Evolutionary conservation across 768 basidiomycete genomes (phyloP), one percentile per base, ranked within the genome.

Genomic region (Boletus insuetus): DNA sequence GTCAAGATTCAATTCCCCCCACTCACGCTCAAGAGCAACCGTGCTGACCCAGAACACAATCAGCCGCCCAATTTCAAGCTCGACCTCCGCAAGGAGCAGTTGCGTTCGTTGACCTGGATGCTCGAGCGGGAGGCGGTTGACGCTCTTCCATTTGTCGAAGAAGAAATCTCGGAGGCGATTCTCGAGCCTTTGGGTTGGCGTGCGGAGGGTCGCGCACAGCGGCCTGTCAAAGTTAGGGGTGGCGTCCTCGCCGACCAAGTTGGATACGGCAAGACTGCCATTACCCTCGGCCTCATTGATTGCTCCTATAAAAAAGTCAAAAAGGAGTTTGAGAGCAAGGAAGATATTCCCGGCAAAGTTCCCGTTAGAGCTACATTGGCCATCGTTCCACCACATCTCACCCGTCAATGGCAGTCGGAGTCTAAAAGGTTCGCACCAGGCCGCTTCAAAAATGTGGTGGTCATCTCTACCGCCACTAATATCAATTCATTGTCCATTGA

Each of bases 211-310:
- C 86, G 91, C 40, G 94, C 90, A 4, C 84, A 89, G 60, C 75
- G 94, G 34, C 82, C 87, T 1, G 80, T 91, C 49, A 79, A 73
- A 55, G 74, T 97, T 40, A 81, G 90, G 51, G 94, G 95, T 17
- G 94, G 95, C 12, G 94, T 97, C 46, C 82, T 97, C 43, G 94
- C 94, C 13, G 95, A 98, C 64, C 89, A 95, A 74, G 95, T 98
- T 56, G 95, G 95, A 48, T 98, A 98, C 65, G 95, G 95, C 17
- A 98, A 98, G 75, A 98, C 95, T 0, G 94, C 94, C 20, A 95
- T 97, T 60, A 94, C 92, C 3, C 80, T 98, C 29, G 94, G 88
- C 19, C 79, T 98, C 55, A 87, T 97, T 58, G 89, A 93, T 64
- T 86, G 86, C 64, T 78, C 85, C 20, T 72, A 75, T 19, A 79